Percentiles rank a stretch among this genome's conserved stretches.
Conservation (phyloP, 352 stramenopile genomes). For the Pythium periplocum region DNA sequence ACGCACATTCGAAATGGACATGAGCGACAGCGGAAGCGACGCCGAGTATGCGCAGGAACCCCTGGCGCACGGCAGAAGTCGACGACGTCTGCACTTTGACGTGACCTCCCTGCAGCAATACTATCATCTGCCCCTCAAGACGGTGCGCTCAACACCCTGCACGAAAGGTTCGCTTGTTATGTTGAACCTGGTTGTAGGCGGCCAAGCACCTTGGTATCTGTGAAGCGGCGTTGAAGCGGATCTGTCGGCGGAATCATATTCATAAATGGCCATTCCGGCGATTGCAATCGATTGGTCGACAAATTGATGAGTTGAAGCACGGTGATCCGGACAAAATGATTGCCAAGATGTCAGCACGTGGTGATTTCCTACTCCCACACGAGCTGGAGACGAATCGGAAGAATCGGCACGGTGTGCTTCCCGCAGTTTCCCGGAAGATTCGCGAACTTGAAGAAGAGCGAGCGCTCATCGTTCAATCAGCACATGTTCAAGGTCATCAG, state of each 20-base stretch:
- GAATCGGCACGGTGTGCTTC: too few relatives aligned
- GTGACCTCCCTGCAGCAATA: conserved; percentile 51
- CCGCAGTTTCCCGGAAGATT: too few relatives aligned
- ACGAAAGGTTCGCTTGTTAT: neutral
- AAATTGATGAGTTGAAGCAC: conserved; percentile 21
- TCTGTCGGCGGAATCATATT: conserved; percentile 68
- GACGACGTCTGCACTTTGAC: conserved; percentile 46
- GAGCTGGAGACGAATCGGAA: too few relatives aligned
- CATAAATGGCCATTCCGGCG: conserved; percentile 72
- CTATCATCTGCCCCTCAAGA: conserved; percentile 72
- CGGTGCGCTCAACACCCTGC: conserved; percentile 23
- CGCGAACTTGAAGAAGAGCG: too few relatives aligned
- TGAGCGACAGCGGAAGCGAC: too few relatives aligned
- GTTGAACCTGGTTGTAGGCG: conserved; percentile 33
- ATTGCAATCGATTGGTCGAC: conserved; percentile 47
- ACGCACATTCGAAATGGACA: too few relatives aligned
- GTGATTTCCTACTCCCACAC: too few relatives aligned
- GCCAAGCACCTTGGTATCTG: conserved; percentile 54
- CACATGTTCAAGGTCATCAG: too few relatives aligned
- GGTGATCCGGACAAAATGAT: too few relatives aligned
- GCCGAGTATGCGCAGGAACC: too few relatives aligned
- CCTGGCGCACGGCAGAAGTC: neutral
- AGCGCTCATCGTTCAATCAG: too few relatives aligned
- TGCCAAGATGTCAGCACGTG: too few relatives aligned
- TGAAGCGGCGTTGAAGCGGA: conserved; percentile 78